Base-by-base conservation (phyloP, 1,139 yeast species). In the Casaregolazyma suthepensis region DNA sequence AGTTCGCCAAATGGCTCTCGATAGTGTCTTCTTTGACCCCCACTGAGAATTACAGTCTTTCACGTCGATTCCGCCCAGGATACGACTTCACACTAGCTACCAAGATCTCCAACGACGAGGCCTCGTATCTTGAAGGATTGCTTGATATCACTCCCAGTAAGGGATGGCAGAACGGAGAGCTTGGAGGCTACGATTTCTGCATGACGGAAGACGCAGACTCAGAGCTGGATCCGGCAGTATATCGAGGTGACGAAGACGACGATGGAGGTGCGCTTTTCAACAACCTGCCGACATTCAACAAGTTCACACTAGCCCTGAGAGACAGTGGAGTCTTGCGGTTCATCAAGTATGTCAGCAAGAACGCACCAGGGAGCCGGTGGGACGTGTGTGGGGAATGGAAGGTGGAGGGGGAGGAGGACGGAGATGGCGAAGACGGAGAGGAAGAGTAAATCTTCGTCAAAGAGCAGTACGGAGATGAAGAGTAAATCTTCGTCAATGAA, bases 11-110 rank as follows among this genome's bases (percentile, higher is more conserved):
- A 66, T 91, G 95, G 87, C 67, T 94, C 43, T 72, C 75, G 20
- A 58, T 73, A 2, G 69, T 91, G 4, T 86, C 97, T 0, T 78
- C 82, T n/a, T 66, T 90, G 54, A 72, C 77, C 2, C 82, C 87
- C 7, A 73, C 82, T 9, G 78, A 84, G 45, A 88, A 87, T 56
- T 87, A 86, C 61, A 72, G 87, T 1, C 66, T 90, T 43, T 78
- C 86, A 1, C 80, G 99, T 65, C 75, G 98, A 59, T 94, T 94
- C 72, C 80, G 99, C 62, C 99, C 98, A 0, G 99, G 99, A 1
- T 83, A 82, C 43, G 99, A 94, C 69, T 94, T 88, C 68, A 91
- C 93, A 3, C 75, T 94, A 50, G 99, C 99, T 0, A 59, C 59
- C 26, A 62, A 35, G 17, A 35, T 35, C 40, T 35, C 61, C 10